A percentile compares a stretch with the other conserved stretches of the same genome.
These are phyloP conservation scores for Coix lacrymajobi DNA, from an alignment of 176 grass and related monocot genomes.

Conservation along the genomic window DNA sequence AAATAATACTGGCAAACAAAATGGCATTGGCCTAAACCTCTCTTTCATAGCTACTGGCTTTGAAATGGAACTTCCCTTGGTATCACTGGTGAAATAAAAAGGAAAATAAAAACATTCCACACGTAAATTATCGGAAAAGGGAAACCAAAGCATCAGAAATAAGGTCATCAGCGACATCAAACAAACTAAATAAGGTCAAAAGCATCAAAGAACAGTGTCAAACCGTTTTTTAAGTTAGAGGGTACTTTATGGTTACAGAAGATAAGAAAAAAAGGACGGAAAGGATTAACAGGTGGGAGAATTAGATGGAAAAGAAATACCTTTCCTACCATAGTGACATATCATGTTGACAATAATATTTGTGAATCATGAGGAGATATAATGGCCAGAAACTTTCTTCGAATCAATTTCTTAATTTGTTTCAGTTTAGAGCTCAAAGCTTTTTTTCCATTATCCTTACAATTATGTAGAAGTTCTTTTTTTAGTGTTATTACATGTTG, in stretches of 20 bases:
- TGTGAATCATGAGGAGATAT: background rate
- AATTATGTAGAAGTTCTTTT: slow-evolving; percentile 1
- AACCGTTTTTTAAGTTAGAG: background rate
- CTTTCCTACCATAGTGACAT: background rate
- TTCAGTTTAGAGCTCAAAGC: background rate
- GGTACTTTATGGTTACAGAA: background rate
- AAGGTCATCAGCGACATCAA: background rate
- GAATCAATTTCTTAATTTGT: background rate
- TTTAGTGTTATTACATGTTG: slow-evolving; percentile 8
- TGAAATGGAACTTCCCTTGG: slow-evolving; percentile 49
- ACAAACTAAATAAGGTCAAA: slow-evolving; percentile 8
- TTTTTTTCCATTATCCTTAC: background rate
- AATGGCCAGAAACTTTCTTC: background rate
- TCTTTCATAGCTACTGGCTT: slow-evolving; percentile 60
- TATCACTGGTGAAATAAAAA: slow-evolving; percentile 48
- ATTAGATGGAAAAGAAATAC: background rate
- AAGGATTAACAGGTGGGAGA: slow-evolving; percentile 1
- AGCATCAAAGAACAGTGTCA: background rate
- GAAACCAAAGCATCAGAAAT: slow-evolving; percentile 1
- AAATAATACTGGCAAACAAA: slow-evolving; percentile 80
- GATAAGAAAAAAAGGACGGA: background rate
- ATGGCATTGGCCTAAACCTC: slow-evolving; percentile 84
- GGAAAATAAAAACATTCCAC: slow-evolving; percentile 6
- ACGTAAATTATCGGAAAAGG: background rate
- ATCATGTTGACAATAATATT: slow-evolving; percentile 1